Percentiles rank a stretch among this genome's conserved stretches.
phyloP scores from a whole-genome alignment of 768 basidiomycete species.

The Strobilomyces dryophilus region DNA sequence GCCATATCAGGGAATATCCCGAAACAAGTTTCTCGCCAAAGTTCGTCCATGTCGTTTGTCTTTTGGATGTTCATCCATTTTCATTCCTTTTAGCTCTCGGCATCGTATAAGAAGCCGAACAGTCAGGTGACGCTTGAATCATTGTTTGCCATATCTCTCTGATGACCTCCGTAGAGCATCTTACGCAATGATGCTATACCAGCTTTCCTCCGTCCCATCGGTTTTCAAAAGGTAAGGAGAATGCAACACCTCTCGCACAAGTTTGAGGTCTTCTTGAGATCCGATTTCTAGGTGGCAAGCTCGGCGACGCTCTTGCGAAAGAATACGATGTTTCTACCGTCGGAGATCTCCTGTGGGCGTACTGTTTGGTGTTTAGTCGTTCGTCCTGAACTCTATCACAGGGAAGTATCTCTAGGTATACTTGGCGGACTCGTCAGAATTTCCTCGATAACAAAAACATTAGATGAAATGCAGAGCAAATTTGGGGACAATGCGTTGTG shows the following conservation, averaged over 20 bases:
- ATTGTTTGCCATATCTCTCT: not conserved
- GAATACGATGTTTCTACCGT: conserved; percentile 90
- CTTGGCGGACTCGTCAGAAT: not conserved
- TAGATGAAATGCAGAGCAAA: conserved; percentile 75
- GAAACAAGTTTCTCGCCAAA: conserved; percentile 96
- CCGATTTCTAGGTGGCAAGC: conserved; percentile 90
- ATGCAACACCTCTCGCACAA: not conserved
- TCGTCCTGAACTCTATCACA: conserved; percentile 22
- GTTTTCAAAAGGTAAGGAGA: conserved; percentile 74
- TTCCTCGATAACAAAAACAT: conserved; percentile 4
- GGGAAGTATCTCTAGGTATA: conserved; percentile 56
- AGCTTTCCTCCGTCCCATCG: conserved; percentile 74
- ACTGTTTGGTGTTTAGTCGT: not conserved
- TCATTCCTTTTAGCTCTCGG: conserved; percentile 56
- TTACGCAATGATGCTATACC: conserved; percentile 81
- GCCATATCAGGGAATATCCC: conserved; percentile 66
- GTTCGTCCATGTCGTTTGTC: conserved; percentile 34
- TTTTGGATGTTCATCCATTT: not conserved
- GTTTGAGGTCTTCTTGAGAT: conserved; percentile 49
- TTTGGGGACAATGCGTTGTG: conserved; percentile 84
- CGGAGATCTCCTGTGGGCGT: conserved; percentile 79
- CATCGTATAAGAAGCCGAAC: conserved; percentile 89
- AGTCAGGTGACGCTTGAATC: conserved; percentile 55
- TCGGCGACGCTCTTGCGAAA: conserved; percentile 81
- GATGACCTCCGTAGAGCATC: conserved; percentile 55